Evolutionary conservation across 2,329 filamentous ascomycete genomes (phyloP).

Genomic region (Fusarium buxicola): DNA sequence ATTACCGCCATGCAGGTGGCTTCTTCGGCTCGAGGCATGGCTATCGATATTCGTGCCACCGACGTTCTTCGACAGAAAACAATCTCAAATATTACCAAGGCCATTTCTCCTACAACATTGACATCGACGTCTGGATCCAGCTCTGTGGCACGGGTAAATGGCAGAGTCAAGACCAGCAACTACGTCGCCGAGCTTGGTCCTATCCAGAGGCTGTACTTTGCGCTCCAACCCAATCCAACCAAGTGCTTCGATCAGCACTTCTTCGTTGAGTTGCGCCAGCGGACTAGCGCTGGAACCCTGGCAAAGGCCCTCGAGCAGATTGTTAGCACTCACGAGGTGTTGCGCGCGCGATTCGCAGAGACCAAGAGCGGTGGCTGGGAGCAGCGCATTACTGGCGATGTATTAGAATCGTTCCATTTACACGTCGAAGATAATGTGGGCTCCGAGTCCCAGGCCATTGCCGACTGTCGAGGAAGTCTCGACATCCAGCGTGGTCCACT

Average conservation of each 20-base stretch:
- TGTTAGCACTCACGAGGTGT: not conserved
- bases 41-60: not conserved
- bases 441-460: not conserved
- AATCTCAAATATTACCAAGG: not conserved
- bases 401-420: not conserved
- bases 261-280: not conserved
- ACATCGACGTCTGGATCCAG: too few relatives aligned
- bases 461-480: not conserved
- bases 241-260: constrained; percentile 7
- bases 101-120: too few relatives aligned
- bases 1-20: not conserved
- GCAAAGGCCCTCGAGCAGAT: not conserved
- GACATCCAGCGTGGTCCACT: not conserved
- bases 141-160: too few relatives aligned
- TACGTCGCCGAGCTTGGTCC: too few relatives aligned
- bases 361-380: not conserved
- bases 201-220: constrained; percentile 16
- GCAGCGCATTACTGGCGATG: not conserved
- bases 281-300: not conserved
- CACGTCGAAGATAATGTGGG: not conserved
- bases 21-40: not conserved
- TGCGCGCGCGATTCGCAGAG: not conserved
- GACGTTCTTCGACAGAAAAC: not conserved
- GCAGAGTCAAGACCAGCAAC: too few relatives aligned
- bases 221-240: not conserved